Conservation (phyloP, 2,329 filamentous ascomycete genomes). For the Calonectria naviculata region DNA sequence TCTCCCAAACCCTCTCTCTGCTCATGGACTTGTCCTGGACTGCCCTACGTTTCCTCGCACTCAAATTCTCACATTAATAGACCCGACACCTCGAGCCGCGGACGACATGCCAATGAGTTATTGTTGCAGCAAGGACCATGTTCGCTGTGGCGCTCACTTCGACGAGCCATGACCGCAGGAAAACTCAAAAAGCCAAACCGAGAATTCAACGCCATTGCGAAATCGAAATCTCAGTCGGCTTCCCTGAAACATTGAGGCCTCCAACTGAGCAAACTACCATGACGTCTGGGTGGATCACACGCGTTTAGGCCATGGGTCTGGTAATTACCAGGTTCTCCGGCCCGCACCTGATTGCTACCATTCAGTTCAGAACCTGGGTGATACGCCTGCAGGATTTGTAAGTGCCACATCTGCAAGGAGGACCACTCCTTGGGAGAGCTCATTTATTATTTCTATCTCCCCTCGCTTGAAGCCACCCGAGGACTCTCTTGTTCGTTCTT, state of each 20-base stretch:
- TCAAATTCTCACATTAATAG: not conserved
- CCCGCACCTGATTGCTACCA: not conserved
- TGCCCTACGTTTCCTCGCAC: not conserved
- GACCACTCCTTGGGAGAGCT: not conserved
- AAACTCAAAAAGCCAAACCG: not conserved
- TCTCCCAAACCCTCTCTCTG: not conserved
- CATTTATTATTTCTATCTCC: not conserved
- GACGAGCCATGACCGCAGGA: not conserved
- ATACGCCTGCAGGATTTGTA: not conserved
- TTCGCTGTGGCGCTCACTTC: not conserved
- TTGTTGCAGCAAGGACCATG: not conserved
- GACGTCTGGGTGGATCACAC: slow-evolving; percentile 16
- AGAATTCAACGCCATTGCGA: not conserved
- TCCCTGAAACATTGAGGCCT: not conserved
- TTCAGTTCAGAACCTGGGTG: not conserved
- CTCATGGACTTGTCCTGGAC: not conserved
- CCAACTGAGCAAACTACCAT: slow-evolving; percentile 1
- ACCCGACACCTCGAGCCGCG: not conserved
- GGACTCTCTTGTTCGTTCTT: not conserved
- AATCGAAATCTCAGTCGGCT: not conserved
- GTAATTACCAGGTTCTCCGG: slow-evolving; percentile 14
- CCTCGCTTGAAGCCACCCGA: not conserved
- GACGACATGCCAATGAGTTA: not conserved
- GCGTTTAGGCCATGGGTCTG: slow-evolving; percentile 10
- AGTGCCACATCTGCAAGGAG: not conserved